These are phyloP conservation scores for Scedosporium minutisporum DNA, from an alignment of 2,329 filamentous ascomycete species.

Conservation along the genomic window DNA sequence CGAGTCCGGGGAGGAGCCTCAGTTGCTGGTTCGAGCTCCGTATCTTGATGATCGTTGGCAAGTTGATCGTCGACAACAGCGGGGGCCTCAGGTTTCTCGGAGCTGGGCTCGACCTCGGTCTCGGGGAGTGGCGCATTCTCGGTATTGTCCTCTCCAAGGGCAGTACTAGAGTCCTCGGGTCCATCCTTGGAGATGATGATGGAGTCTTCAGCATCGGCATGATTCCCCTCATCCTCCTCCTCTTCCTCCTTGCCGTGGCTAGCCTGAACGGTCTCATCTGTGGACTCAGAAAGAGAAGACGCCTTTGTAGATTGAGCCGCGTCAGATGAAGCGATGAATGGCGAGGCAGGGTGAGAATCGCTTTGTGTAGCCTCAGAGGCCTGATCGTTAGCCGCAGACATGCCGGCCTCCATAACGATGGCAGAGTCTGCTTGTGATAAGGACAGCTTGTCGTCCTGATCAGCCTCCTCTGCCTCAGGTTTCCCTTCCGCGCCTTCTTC, in stretches of 20 bases:
- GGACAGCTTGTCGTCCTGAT: conserved; percentile 23
- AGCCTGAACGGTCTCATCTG: conserved; percentile 46
- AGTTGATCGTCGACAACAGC: background rate
- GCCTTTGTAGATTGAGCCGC: conserved; percentile 51
- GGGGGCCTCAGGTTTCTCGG: background rate
- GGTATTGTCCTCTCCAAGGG: background rate
- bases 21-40: conserved; percentile 4
- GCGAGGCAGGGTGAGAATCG: conserved; percentile 50
- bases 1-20: background rate
- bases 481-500: conserved; percentile 14
- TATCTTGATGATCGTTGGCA: conserved; percentile 2
- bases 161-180: background rate
- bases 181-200: background rate
- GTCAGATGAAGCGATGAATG: conserved; percentile 42
- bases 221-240: conserved; percentile 12
- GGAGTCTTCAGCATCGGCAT: background rate
- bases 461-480: conserved; percentile 13
- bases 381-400: conserved; percentile 33
- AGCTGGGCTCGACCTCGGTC: background rate
- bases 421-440: conserved; percentile 44
- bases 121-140: background rate
- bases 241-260: conserved; percentile 23
- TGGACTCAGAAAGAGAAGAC: conserved; percentile 54
- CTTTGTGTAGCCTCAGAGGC: conserved; percentile 36
- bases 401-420: conserved; percentile 38